Conservation (phyloP, 257 asterid genomes). For the Salvia rosmarinus region DNA sequence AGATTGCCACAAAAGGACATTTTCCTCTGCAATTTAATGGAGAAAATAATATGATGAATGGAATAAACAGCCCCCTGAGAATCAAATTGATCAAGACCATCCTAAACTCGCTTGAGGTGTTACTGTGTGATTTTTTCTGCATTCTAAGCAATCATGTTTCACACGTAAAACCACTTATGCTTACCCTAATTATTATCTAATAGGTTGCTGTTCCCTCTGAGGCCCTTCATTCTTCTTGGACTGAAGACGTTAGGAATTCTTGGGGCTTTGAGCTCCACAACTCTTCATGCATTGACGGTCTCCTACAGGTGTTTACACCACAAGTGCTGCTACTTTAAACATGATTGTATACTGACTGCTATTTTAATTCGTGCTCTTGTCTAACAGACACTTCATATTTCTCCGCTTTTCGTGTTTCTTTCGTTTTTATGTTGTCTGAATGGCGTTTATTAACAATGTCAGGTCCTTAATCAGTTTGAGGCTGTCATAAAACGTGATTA, state of each 20-base stretch:
- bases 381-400: background rate
- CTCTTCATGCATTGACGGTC: slow-evolving; percentile 62
- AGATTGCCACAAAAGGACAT: slow-evolving; percentile 35
- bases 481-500: slow-evolving; percentile 71
- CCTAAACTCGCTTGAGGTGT: slow-evolving; percentile 75
- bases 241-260: slow-evolving; percentile 63
- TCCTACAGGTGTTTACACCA: slow-evolving; percentile 63
- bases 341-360: slow-evolving; percentile 13
- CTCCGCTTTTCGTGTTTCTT: background rate
- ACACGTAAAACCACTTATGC: slow-evolving; percentile 25
- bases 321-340: slow-evolving; percentile 1
- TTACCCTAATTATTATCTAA: slow-evolving; percentile 21
- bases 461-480: slow-evolving; percentile 81
- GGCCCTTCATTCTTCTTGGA: slow-evolving; percentile 84
- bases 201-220: slow-evolving; percentile 83
- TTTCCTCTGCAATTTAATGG: slow-evolving; percentile 36
- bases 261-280: slow-evolving; percentile 80
- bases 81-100: slow-evolving; percentile 74
- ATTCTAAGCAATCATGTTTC: slow-evolving; percentile 20
- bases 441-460: slow-evolving; percentile 16
- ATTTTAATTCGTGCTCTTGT: slow-evolving; percentile 1
- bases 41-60: slow-evolving; percentile 43
- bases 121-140: slow-evolving; percentile 13
- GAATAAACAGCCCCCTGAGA: slow-evolving; percentile 52
- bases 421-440: background rate